A percentile compares a stretch with the other conserved stretches of the same genome.
phyloP scores from a whole-genome alignment of 1,284 basidiomycete genomes.

The Naganishia sp. region DNA sequence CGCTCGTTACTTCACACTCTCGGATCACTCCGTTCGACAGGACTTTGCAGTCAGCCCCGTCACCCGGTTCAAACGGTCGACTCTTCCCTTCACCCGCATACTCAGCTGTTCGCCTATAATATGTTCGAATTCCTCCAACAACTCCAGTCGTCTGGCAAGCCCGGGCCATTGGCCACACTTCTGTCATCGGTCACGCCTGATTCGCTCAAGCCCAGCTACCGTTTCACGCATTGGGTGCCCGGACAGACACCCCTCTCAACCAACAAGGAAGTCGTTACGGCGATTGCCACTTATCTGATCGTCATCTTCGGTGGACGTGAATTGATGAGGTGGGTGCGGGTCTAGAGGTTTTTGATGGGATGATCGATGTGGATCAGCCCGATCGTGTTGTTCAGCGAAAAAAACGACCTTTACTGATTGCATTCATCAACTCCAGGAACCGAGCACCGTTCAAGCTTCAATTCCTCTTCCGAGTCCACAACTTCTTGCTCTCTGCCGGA shows the following conservation, averaged over 20 bases:
- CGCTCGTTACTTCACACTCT: conserved; percentile 11
- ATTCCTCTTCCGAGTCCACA: conserved; percentile 87
- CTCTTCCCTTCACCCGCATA: background rate
- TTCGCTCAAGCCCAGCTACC: conserved; percentile 42
- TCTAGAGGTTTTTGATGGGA: background rate
- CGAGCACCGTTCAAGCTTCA: conserved; percentile 75
- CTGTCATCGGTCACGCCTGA: conserved; percentile 42
- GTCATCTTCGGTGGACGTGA: conserved; percentile 84
- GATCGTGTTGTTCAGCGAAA: too few species aligned
- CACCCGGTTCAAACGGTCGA: conserved; percentile 6
- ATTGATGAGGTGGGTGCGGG: conserved; percentile 67
- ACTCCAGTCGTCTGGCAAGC: conserved; percentile 46
- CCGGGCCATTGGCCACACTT: conserved; percentile 39
- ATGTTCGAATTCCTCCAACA: conserved; percentile 48
- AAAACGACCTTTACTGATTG: background rate
- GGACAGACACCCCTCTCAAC: conserved; percentile 74
- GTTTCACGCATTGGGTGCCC: conserved; percentile 47
- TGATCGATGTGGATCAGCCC: too few species aligned
- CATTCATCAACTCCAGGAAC: conserved; percentile 48
- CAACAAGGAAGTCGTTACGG: conserved; percentile 66
- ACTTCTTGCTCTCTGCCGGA: conserved; percentile 79
- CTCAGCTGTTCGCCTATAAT: conserved; percentile 33
- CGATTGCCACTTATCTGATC: conserved; percentile 78
- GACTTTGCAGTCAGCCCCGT: conserved; percentile 16
- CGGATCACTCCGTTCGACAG: background rate